phyloP scores from a whole-genome alignment of 805 yeast species.

The Candida oleophila region DNA sequence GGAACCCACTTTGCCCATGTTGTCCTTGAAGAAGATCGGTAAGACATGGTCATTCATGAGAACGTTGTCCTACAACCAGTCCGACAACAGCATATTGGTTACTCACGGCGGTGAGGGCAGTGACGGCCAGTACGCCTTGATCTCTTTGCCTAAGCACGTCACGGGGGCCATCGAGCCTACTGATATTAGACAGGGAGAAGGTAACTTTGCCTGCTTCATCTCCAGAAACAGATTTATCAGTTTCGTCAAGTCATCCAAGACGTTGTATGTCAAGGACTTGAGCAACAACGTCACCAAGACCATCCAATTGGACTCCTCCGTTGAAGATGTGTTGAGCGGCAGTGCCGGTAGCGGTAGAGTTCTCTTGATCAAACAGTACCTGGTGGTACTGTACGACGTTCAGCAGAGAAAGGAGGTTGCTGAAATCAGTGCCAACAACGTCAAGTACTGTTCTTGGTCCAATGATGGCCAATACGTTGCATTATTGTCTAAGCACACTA shows the following conservation, averaged over 20 bases:
- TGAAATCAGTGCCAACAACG: constrained; percentile 68
- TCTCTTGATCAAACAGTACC: constrained; percentile 65
- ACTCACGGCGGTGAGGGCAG: constrained; percentile 69
- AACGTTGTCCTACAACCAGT: constrained; percentile 85
- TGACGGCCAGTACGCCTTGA: constrained; percentile 58
- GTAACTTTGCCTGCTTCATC: constrained; percentile 83
- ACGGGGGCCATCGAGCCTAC: constrained; percentile 94
- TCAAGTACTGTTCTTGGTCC: constrained; percentile 89
- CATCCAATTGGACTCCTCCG: constrained; percentile 64
- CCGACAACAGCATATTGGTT: constrained; percentile 82
- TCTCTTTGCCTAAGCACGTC: constrained; percentile 78
- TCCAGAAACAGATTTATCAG: constrained; percentile 94
- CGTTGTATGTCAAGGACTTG: constrained; percentile 82
- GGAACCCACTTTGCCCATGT: constrained; percentile 70
- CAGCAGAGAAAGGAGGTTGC: constrained; percentile 83
- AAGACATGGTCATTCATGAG: constrained; percentile 84
- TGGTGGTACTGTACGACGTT: constrained; percentile 83
- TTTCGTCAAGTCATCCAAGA: constrained; percentile 59
- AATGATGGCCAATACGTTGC: constrained; percentile 85
- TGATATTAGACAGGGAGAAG: constrained; percentile 76
- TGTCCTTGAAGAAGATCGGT: constrained; percentile 82
- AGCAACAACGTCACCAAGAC: constrained; percentile 79
- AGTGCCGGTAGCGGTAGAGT: constrained; percentile 71
- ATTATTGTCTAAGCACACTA: constrained; percentile 84
- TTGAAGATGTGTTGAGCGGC: constrained; percentile 71